Base-by-base conservation (phyloP, 2,329 filamentous ascomycete species). In the Xylogone sp. region DNA sequence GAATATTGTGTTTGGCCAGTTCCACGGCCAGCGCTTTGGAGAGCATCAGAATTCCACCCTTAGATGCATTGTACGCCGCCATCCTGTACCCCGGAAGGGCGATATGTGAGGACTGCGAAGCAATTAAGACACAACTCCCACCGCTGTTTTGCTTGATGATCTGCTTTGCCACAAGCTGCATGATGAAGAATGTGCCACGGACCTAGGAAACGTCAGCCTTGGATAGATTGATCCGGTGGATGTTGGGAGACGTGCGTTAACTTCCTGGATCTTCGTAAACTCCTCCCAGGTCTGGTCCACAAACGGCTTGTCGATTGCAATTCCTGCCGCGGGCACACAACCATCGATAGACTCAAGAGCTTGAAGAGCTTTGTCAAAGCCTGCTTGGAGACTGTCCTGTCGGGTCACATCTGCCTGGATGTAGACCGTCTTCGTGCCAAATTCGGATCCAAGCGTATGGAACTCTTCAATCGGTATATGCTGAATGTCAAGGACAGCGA, bases 41-140 rank as follows among this genome's bases (percentile, higher is more conserved):
- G 43, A 79, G 63, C 42, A 70, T 64, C 8, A 71, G 63, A 5
- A 76, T 72, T 0, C 73, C 76, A 10, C 71, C 72, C 56, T 78
- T 79, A 43, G 67, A 71, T 2, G 74, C 70, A 49, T 70, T 73
- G 57, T 78, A 78, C n/a, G 66, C 66, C 50, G 65, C 68, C 0
- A 59, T 66, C 7, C 43, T 53, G 50, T 68, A 65, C 9, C 58
- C 64, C 27, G 65, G 64, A 48, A 62, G 65, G 3, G 64, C 62
- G 8, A 59, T 54, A 34, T 66, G 58, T 0, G 66, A 65, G 8
- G 67, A 60, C 42, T 67, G 66, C 3, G 66, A 69, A 4, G 64
- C 67, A 47, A 69, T 68, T 49, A 66, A 48, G 10, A 69, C 61
- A 29, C 69, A 65, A 1, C 64, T 67, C 2, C 66, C 66, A 13